These are phyloP conservation scores for Pseudonitzschia multistriata DNA, from an alignment of 108 stramenopile species.

Conservation along the genomic window DNA sequence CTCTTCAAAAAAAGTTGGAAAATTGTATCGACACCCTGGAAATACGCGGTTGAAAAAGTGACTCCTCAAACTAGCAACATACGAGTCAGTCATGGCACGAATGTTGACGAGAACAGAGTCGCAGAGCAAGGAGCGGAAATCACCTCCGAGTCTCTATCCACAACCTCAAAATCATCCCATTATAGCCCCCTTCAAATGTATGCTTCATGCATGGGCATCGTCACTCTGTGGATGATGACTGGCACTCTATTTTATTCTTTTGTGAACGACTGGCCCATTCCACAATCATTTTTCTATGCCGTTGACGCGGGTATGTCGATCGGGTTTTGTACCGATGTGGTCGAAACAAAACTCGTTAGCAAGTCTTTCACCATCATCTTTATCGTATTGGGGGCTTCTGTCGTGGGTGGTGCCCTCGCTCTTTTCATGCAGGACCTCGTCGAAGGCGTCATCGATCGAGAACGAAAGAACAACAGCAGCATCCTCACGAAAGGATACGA, in stretches of 20 bases:
- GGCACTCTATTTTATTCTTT: constrained; percentile 69
- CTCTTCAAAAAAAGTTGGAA: neutral
- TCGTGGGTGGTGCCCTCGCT: constrained; percentile 65
- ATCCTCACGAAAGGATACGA: constrained; percentile 31
- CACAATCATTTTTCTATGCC: constrained; percentile 72
- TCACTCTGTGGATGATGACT: constrained; percentile 44
- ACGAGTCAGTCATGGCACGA: too few species aligned
- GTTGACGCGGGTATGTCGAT: constrained; percentile 84
- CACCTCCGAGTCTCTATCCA: neutral
- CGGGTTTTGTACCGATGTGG: constrained; percentile 74
- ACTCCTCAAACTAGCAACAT: neutral
- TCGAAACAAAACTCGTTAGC: constrained; percentile 50
- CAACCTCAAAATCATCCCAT: neutral
- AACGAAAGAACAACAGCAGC: constrained; percentile 1
- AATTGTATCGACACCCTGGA: neutral
- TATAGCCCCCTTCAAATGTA: constrained; percentile 45
- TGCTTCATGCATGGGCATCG: constrained; percentile 35
- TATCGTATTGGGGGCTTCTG: constrained; percentile 65
- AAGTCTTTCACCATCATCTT: constrained; percentile 67
- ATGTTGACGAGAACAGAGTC: neutral
- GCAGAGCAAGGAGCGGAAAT: neutral
- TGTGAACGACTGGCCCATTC: constrained; percentile 64
- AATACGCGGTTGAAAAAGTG: constrained; percentile 3
- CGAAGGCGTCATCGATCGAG: constrained; percentile 39
- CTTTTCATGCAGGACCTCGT: constrained; percentile 57